phyloP scores from a whole-genome alignment of 257 asterid genomes.

The Solanum pimpinellifolium region DNA sequence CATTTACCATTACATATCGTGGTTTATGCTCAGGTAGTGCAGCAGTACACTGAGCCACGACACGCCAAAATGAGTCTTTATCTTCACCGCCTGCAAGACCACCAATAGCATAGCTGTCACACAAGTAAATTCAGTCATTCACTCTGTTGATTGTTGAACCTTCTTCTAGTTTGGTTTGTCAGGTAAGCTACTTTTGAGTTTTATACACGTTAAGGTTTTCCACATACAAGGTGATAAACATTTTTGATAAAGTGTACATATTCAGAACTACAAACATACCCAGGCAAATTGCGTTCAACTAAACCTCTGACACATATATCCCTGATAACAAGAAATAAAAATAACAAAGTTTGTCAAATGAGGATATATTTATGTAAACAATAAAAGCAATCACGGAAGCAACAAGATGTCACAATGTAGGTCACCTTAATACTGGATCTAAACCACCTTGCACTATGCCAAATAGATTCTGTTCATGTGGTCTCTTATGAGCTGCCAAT shows the following conservation, averaged over 20 bases:
- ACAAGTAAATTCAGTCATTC: conserved; percentile 27
- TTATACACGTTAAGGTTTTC: neutral
- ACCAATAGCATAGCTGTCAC: conserved; percentile 97
- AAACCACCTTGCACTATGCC: conserved; percentile 99
- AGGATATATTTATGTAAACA: neutral
- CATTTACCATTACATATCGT: conserved; percentile 80
- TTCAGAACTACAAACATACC: conserved; percentile 33
- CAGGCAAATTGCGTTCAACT: conserved; percentile 91
- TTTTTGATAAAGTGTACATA: neutral
- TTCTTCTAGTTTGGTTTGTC: neutral
- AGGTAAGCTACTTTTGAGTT: neutral
- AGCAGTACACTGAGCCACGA: conserved; percentile 99
- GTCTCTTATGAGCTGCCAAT: conserved; percentile 83
- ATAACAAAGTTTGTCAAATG: neutral
- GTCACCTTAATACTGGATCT: conserved; percentile 88
- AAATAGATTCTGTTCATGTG: conserved; percentile 83
- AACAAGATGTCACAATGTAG: neutral
- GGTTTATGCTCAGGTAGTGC: conserved; percentile 95
- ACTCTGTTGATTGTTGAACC: conserved; percentile 6
- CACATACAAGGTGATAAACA: neutral
- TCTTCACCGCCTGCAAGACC: conserved; percentile 99
- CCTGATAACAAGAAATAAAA: conserved; percentile 37
- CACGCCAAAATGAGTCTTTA: conserved; percentile 98
- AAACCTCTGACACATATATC: conserved; percentile 86
- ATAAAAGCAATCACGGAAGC: neutral